Base-by-base conservation (phyloP, 768 basidiomycete genomes). In the Phallus indusiatus region DNA sequence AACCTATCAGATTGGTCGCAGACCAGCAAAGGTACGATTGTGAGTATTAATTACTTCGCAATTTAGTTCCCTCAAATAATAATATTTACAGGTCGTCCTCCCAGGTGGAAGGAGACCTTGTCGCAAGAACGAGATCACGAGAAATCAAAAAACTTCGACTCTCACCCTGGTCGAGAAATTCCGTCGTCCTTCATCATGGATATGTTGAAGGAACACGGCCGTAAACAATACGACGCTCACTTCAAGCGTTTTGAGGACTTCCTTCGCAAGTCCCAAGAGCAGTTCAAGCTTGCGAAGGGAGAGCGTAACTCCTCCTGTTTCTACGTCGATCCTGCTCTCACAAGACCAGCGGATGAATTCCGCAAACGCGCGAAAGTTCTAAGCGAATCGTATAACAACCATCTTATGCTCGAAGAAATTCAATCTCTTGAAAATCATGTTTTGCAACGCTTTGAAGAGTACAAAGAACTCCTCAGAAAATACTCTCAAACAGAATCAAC, bases 341-440 rank as follows among this genome's bases (percentile, higher is more conserved):
- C 64, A 18, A 53, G 60, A 22, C 81, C 81, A 2, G 80, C 75
- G 75, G 18, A 67, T 0, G 64, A 72, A 1, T 72, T 73, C 1
- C 49, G 64, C 33, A 63, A 60, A 1, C 67, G 70, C 53, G 72
- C 60, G 20, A 64, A 7, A 18, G 24, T 18, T 57, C 49, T 59
- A 61, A 47, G 1, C n/a, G 60, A 36, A 7, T n/a, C 1, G 21
- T 50, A 49, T 12, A 33, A 55, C 12, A 18, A 33, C 9, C 14
- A 53, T 48, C 17, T 37, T 12, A 57, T 73, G 66, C 35, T 58
- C 24, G 37, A 64, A 0, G 80, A 80, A 60, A 66, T 81, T 9
- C 48, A 62, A 8, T 59, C 54, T 8, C 75, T 82, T 55, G 61
- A 63, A n/a, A 16, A 47, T 0, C 81, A 82, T 53, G 80, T 82